phyloP scores from a whole-genome alignment of 345 rosid genomes.

The Eutrema heterophyllum region DNA sequence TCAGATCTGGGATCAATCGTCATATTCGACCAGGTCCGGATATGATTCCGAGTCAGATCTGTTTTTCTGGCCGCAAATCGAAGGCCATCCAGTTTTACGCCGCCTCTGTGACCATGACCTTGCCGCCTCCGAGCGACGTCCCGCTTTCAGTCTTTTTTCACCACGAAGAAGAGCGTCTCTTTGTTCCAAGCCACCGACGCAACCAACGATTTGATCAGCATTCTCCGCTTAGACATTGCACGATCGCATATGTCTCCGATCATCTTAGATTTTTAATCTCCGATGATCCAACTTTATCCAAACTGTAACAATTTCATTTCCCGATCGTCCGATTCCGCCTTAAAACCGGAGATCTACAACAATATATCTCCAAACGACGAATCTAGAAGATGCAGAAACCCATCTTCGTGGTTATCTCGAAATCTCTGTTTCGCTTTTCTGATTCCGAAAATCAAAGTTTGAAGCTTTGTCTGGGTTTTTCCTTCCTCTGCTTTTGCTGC shows the following conservation, averaged over 20 bases:
- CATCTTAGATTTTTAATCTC: background rate
- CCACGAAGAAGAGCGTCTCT: slow-evolving; percentile 33
- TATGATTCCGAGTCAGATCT: slow-evolving; percentile 28
- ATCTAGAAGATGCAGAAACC: slow-evolving; percentile 31
- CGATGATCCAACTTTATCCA: background rate
- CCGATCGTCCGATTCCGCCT: slow-evolving; percentile 11
- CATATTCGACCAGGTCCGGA: slow-evolving; percentile 38
- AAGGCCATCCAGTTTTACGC: slow-evolving; percentile 49
- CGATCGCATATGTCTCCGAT: slow-evolving; percentile 1
- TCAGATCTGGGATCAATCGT: slow-evolving; percentile 33
- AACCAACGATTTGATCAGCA: slow-evolving; percentile 46
- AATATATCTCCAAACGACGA: slow-evolving; percentile 22
- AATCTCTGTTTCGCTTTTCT: slow-evolving; percentile 31
- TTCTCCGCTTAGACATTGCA: slow-evolving; percentile 43
- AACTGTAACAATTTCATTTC: background rate
- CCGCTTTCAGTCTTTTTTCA: slow-evolving; percentile 73
- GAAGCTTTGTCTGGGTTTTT: slow-evolving; percentile 22
- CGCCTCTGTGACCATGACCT: slow-evolving; percentile 59
- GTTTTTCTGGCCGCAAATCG: slow-evolving; percentile 18
- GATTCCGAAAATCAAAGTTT: slow-evolving; percentile 11
- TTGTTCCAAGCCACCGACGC: slow-evolving; percentile 34
- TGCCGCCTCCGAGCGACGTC: slow-evolving; percentile 92
- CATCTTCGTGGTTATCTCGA: slow-evolving; percentile 17
- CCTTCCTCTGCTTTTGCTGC: slow-evolving; percentile 22
- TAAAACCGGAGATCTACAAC: background rate